phyloP scores from a whole-genome alignment of 2,329 filamentous ascomycete species.

The Pestalotiopsis sp. region DNA sequence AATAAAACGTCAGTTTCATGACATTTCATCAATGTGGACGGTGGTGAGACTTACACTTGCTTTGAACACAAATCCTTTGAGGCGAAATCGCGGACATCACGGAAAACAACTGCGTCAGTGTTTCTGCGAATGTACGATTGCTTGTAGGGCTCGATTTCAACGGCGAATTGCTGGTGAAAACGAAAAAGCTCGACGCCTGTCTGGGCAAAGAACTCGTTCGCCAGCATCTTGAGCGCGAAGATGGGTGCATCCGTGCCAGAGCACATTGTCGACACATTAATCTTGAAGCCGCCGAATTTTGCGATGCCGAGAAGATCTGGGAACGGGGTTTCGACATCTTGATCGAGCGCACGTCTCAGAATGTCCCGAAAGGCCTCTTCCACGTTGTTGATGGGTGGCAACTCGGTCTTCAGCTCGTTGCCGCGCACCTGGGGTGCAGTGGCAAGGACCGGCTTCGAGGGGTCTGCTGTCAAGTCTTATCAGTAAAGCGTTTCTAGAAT shows the following conservation, averaged over 20 bases:
- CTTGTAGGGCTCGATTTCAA: constrained; percentile 65
- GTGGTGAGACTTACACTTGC: constrained; percentile 37
- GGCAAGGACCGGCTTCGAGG: neutral
- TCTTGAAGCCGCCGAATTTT: constrained; percentile 24
- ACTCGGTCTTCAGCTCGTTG: constrained; percentile 18
- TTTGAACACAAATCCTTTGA: constrained; percentile 36
- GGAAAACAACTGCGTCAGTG: constrained; percentile 55
- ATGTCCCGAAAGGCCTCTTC: constrained; percentile 32
- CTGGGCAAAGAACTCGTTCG: constrained; percentile 35
- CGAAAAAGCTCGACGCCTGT: constrained; percentile 37
- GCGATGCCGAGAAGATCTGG: constrained; percentile 24
- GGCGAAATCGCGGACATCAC: constrained; percentile 60
- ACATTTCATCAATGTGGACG: neutral
- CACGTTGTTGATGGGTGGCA: constrained; percentile 26
- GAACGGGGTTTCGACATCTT: neutral
- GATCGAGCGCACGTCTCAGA: constrained; percentile 13
- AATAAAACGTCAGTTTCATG: constrained; percentile 6
- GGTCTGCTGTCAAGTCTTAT: neutral
- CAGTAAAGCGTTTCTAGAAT: neutral
- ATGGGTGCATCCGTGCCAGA: constrained; percentile 78
- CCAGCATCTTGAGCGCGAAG: constrained; percentile 62
- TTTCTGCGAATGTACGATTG: constrained; percentile 67
- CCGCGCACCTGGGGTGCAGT: neutral
- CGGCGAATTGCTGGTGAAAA: constrained; percentile 60
- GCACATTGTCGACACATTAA: constrained; percentile 70